Conservation (phyloP, 2,329 filamentous ascomycete species). For the Ophiostoma ips region DNA sequence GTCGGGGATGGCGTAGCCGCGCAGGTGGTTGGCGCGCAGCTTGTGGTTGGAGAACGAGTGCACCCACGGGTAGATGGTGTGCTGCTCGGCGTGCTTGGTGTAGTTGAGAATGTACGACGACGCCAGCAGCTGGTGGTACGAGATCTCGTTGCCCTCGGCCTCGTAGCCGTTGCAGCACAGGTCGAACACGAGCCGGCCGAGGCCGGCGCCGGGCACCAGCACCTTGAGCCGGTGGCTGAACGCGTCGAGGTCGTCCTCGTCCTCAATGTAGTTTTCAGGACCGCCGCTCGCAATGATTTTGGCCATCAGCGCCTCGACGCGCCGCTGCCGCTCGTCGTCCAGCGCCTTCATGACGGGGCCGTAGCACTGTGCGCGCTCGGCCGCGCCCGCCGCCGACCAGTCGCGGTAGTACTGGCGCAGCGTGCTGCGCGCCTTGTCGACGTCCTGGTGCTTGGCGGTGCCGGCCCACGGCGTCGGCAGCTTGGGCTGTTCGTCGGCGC, state of each 20-base stretch:
- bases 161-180: conserved; percentile 59
- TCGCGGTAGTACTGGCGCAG: conserved; percentile 90
- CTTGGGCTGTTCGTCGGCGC: conserved; percentile 26
- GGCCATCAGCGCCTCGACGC: conserved; percentile 10
- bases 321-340: conserved; percentile 27
- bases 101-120: conserved; percentile 64
- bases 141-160: conserved; percentile 87
- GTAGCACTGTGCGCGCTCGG: conserved; percentile 67
- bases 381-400: conserved; percentile 67
- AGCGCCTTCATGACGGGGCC: conserved; percentile 57
- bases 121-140: conserved; percentile 88
- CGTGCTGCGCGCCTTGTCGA: conserved; percentile 86
- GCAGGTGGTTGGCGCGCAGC: conserved; percentile 60
- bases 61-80: conserved; percentile 73
- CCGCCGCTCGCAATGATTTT: conserved; percentile 3
- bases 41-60: conserved; percentile 78
- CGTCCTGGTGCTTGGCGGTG: conserved; percentile 56
- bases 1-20: conserved; percentile 63
- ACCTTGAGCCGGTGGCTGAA: conserved; percentile 41
- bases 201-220: conserved; percentile 76
- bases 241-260: background rate
- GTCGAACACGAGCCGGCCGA: conserved; percentile 83
- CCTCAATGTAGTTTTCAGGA: background rate
- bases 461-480: conserved; percentile 52
- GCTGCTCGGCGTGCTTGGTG: conserved; percentile 44